These are phyloP conservation scores for Ceratocystis huliohia DNA, from an alignment of 2,329 filamentous ascomycete genomes.

Conservation along the genomic window DNA sequence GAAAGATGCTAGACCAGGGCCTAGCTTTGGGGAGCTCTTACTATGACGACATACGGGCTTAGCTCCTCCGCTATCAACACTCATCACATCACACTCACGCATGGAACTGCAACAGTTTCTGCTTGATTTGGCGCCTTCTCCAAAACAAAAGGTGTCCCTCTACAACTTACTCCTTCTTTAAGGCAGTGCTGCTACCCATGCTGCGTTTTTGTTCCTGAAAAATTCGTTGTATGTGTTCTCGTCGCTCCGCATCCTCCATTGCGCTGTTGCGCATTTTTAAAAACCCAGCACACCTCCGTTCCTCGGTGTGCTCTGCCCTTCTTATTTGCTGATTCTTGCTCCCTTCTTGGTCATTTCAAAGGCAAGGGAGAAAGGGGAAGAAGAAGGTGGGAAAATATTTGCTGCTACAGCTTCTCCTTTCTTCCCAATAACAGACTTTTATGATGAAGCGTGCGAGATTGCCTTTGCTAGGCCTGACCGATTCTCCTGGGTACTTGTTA, in stretches of 20 bases:
- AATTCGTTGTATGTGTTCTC: not conserved
- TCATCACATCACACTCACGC: not conserved
- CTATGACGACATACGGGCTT: not conserved
- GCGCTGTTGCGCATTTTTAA: not conserved
- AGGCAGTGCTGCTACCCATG: constrained; percentile 4
- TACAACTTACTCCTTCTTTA: not conserved
- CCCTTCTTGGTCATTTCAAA: not conserved
- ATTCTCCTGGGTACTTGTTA: not conserved
- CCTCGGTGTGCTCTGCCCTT: not conserved
- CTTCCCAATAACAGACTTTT: not conserved
- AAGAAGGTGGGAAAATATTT: not conserved
- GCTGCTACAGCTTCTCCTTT: not conserved
- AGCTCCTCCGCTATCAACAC: not conserved
- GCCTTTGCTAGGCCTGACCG: not conserved
- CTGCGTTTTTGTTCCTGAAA: constrained; percentile 3
- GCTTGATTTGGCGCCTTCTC: not conserved
- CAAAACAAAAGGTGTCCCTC: not conserved
- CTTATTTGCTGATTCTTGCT: not conserved
- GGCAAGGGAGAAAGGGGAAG: no score
- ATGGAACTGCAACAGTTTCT: not conserved
- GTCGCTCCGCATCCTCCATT: constrained; percentile 3
- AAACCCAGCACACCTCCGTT: not conserved
- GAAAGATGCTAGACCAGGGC: no score
- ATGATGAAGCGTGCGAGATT: not conserved
- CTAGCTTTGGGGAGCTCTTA: not conserved